phyloP scores from a whole-genome alignment of 164 flowering plant species.

The Chimonanthus salicifolius region DNA sequence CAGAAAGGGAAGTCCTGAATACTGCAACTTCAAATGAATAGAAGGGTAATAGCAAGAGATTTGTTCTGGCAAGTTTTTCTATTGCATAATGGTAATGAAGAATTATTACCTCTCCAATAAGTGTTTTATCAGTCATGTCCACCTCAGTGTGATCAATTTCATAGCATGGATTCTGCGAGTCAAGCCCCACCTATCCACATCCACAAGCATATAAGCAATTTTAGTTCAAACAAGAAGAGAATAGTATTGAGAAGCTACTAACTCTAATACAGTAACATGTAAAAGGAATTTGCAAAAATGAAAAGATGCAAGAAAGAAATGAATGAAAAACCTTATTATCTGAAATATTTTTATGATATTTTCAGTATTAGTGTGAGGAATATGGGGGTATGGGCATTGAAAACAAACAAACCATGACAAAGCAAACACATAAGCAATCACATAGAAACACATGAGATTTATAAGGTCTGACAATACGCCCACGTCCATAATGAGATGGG shows the following conservation, averaged over 20 bases:
- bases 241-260: background rate
- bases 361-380: background rate
- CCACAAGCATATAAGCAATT: conserved; percentile 1
- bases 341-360: no score
- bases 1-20: no score
- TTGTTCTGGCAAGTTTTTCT: no score
- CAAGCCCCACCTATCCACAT: conserved; percentile 38
- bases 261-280: background rate
- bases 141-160: conserved; percentile 45
- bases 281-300: background rate
- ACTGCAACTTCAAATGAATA: no score
- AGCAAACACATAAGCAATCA: no score
- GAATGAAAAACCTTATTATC: no score
- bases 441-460: no score
- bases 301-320: no score
- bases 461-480: no score
- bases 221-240: background rate
- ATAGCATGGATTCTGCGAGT: conserved; percentile 40
- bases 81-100: background rate
- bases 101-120: conserved; percentile 55
- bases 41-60: no score
- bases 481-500: no score
- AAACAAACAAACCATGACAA: no score
- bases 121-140: conserved; percentile 37
- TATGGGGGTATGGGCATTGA: background rate